Evolutionary conservation across 208 protist species (phyloP).

Genomic region (Crithidia acanthocephali): DNA sequence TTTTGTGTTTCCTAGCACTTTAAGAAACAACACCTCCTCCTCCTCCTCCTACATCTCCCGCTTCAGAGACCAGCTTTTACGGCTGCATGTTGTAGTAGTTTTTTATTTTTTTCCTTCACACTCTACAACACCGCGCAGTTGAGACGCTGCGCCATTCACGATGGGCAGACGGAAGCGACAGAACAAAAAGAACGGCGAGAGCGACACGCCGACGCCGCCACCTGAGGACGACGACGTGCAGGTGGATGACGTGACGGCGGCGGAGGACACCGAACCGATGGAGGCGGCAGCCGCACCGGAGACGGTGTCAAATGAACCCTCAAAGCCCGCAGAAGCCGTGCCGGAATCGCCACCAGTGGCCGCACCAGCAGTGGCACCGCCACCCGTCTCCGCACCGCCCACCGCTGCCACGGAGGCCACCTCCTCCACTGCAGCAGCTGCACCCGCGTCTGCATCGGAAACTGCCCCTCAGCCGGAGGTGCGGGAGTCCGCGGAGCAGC

Average conservation of each 20-base stretch:
- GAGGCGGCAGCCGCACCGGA: not conserved
- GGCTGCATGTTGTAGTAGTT: no score
- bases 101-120: no score
- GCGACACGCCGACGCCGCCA: not conserved
- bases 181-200: constrained; percentile 8
- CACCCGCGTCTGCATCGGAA: not conserved
- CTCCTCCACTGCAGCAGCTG: not conserved
- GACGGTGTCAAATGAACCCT: not conserved
- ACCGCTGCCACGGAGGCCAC: not conserved
- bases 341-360: no score
- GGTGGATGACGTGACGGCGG: not conserved
- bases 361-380: no score
- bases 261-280: not conserved
- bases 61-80: no score
- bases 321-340: no score
- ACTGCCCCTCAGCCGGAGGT: not conserved
- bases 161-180: constrained; percentile 14
- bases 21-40: no score
- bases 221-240: constrained; percentile 2
- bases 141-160: no score
- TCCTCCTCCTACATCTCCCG: no score
- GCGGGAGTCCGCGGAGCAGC: not conserved
- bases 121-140: no score
- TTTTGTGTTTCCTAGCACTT: no score
- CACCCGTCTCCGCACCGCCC: no score